Base-by-base conservation (phyloP, 1,284 basidiomycete genomes). In the Schizophyllum commune region DNA sequence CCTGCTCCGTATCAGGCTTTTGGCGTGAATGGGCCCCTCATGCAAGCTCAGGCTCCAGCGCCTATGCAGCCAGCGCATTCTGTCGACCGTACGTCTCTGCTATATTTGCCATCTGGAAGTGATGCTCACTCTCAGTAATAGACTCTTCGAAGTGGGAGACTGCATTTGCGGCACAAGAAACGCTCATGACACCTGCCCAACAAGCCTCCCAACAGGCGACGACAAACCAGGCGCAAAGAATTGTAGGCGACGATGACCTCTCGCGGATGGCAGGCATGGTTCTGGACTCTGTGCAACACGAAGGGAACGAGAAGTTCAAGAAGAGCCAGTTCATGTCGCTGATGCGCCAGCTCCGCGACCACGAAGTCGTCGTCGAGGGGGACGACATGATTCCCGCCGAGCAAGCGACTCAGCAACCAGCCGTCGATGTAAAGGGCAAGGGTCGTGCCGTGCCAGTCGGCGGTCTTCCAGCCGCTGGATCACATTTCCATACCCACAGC, bases 241-340 rank as follows among this genome's bases (percentile, higher is more conserved):
- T 3, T 20, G 19, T 19, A 17, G 27, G 81, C 39, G 68, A 71
- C 1, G 89, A 92, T 64, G 85, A 91, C 58, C 83, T 94, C 32
- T 87, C 92, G 4, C 82, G 82, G 32, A 89, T 91, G 1, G 92
- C 92, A 2, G 89, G 82, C 15, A 72, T 83, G 33, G 81, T 94
- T 56, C 75, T 93, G 52, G 82, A 91, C 61, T 82, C 88, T 32
- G 81, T 94, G 54, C 79, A 81, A 68, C 75, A 86, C 61, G 84
- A 88, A 63, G 79, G 84, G 65, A 95, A 92, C 69, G 84, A 88
- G 54, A 98, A 98, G 73, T 94, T 98, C 71, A 83, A 87, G 71
- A 84, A 95, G 58, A 96, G 93, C 72, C 81, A 86, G 65, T 98
- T 98, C 72, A 80, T 98, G 77, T 81, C 82, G 19, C 80, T 98